A percentile compares a stretch with the other conserved stretches of the same genome.
These are phyloP conservation scores for Phytophthora multivora DNA, from an alignment of 352 stramenopile genomes.

Conservation along the genomic window DNA sequence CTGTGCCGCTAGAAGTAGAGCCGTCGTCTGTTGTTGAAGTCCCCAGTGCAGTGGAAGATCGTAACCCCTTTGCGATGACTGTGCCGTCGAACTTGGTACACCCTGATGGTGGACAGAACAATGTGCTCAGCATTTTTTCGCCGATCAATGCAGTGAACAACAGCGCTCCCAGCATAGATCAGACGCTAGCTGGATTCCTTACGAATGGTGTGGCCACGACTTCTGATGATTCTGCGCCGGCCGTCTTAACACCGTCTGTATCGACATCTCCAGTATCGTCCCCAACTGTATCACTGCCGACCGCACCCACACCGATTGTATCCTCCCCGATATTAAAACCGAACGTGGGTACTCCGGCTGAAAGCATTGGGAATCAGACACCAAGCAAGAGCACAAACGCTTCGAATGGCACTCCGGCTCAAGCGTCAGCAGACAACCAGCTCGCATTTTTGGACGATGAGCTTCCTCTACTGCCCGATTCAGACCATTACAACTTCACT, in stretches of 20 bases:
- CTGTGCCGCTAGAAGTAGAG: conserved; percentile 20
- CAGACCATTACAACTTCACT: conserved; percentile 71
- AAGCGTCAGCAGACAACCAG: conserved; percentile 27
- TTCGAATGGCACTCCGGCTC: conserved; percentile 9
- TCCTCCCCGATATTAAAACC: conserved; percentile 17
- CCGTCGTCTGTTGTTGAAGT: conserved; percentile 59
- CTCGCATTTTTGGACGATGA: conserved; percentile 81
- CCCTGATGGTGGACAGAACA: conserved; percentile 43
- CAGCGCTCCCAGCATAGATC: conserved; percentile 22
- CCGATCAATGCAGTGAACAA: conserved; percentile 34
- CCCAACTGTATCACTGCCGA: conserved; percentile 8
- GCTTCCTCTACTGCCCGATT: conserved; percentile 68
- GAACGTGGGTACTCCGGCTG: background rate
- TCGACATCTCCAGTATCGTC: conserved; percentile 6
- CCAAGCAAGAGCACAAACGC: background rate
- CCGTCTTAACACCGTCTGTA: conserved; percentile 1
- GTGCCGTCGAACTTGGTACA: conserved; percentile 23
- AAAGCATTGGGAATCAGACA: conserved; percentile 4
- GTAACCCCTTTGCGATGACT: conserved; percentile 40
- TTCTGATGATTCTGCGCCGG: background rate
- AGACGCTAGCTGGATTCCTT: conserved; percentile 26
- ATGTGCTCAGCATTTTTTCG: conserved; percentile 84
- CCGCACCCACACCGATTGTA: conserved; percentile 3
- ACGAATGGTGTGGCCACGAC: conserved; percentile 28
- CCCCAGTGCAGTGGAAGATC: conserved; percentile 36